Base-by-base conservation (phyloP, 306 rosid species). In the Benincasa hispida region DNA sequence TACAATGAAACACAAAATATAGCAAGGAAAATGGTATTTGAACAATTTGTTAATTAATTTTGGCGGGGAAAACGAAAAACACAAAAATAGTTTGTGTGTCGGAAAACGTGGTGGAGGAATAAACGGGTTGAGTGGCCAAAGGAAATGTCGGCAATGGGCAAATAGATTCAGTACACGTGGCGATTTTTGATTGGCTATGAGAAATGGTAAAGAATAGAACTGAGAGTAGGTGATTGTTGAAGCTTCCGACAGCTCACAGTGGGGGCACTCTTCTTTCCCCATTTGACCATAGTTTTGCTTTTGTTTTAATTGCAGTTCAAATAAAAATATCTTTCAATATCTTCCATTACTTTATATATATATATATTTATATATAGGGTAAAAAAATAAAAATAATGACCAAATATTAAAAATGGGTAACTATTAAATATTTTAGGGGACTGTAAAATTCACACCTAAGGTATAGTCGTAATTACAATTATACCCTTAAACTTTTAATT, bases 141-240 rank as follows among this genome's bases (percentile, higher is more conserved):
- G 58, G 76, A 72, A 72, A 70, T 70, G 76, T 70, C 76, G 76
- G 76, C 58, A 70, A 27, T 47, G 41, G 9, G 58, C 17, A 24
- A 68, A 45, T 25, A 70, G 14, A 1, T 21, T 67, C 12, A 0
- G 3, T 14, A 14, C 24, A 72, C 76, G 76, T 47, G 76, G 59
- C 59, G 10, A 5, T 0, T 0, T 4, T 25, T 70, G 8, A 70
- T 70, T 70, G n/a, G 39, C 27, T 0, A 0, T 47, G 25, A 28
- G 12, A 5, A 25, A 45, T 8, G 24, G 8, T 45, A 8, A 13
- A 25, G 8, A 9, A 37, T 70, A 14, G 75, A 25, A 4, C 50
- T 25, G 57, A 24, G 15, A 24, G 37, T 45, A 45, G 75, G 21
- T 24, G 75, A 47, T 45, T 18, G 6, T 47, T 22, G 37, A 69